Evolutionary conservation across 768 basidiomycete species (phyloP).

Genomic region (Sporobolomyces roseus): DNA sequence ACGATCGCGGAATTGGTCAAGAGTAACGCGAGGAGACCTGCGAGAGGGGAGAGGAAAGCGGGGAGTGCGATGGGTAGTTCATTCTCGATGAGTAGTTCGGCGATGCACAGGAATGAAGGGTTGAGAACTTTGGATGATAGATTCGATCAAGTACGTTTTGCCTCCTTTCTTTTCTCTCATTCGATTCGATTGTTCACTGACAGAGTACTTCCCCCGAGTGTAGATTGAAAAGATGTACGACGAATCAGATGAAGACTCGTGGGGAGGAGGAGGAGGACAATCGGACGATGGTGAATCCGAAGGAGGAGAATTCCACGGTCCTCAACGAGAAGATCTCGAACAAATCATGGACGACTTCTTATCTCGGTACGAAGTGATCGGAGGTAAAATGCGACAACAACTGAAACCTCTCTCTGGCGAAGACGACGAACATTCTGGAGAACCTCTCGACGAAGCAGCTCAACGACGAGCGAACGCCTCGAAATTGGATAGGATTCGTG

Average conservation of each 20-base stretch:
- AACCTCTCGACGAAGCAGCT: constrained; percentile 46
- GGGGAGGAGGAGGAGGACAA: constrained; percentile 50
- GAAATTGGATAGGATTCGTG: constrained; percentile 74
- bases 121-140: constrained; percentile 83
- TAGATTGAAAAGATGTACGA: constrained; percentile 79
- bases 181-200: not conserved
- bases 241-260: constrained; percentile 56
- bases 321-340: constrained; percentile 82
- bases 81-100: constrained; percentile 95
- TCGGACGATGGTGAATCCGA: constrained; percentile 48
- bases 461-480: constrained; percentile 50
- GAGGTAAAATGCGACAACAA: constrained; percentile 76
- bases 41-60: constrained; percentile 51
- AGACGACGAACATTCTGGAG: constrained; percentile 3
- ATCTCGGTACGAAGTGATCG: constrained; percentile 81
- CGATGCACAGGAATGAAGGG: constrained; percentile 88
- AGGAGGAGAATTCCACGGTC: constrained; percentile 58
- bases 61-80: constrained; percentile 64
- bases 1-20: constrained; percentile 73
- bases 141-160: constrained; percentile 64
- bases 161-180: not conserved
- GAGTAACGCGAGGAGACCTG: constrained; percentile 67
- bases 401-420: constrained; percentile 20
- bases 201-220: not conserved
- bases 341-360: constrained; percentile 90